Evolutionary conservation across 768 basidiomycete genomes (phyloP).

Genomic region (Leucosporidium scottii): DNA sequence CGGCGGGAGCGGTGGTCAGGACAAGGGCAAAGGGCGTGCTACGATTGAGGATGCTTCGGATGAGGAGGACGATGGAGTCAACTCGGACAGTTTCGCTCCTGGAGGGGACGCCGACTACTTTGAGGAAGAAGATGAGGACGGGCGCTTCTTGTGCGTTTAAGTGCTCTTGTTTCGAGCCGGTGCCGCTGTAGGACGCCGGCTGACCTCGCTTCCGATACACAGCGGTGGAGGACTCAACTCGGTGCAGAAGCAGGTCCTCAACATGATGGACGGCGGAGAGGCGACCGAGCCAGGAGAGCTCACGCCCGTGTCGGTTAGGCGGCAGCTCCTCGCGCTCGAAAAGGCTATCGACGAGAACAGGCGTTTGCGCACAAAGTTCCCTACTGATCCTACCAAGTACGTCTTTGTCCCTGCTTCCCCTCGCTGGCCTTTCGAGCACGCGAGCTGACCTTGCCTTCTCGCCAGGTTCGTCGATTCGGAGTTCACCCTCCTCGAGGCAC

Average conservation of each 20-base stretch:
- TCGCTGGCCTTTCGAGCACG: not conserved
- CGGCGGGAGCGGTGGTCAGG: not conserved
- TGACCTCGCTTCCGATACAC: constrained; percentile 72
- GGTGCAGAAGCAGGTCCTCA: constrained; percentile 90
- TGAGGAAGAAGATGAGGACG: constrained; percentile 57
- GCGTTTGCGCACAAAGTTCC: constrained; percentile 57
- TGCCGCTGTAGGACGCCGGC: not conserved
- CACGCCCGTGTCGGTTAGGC: constrained; percentile 62
- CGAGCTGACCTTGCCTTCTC: not conserved
- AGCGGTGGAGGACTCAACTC: constrained; percentile 78
- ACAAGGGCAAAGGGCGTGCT: constrained; percentile 31
- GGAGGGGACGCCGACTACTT: constrained; percentile 87
- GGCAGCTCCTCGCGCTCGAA: constrained; percentile 72
- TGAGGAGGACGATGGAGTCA: constrained; percentile 43
- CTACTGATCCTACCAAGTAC: constrained; percentile 50
- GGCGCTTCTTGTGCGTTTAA: constrained; percentile 31
- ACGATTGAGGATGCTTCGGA: constrained; percentile 53
- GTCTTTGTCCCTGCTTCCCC: not conserved
- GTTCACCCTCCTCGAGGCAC: constrained; percentile 79
- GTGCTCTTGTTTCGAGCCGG: not conserved
- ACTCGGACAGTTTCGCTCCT: constrained; percentile 57
- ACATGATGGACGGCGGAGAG: constrained; percentile 67
- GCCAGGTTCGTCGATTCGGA: constrained; percentile 98
- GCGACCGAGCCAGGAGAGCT: constrained; percentile 16
- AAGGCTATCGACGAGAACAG: constrained; percentile 89